A percentile compares a stretch with the other conserved stretches of the same genome.
These are phyloP conservation scores for Termitomyces sp. DNA, from an alignment of 768 basidiomycete species.

Conservation along the genomic window DNA sequence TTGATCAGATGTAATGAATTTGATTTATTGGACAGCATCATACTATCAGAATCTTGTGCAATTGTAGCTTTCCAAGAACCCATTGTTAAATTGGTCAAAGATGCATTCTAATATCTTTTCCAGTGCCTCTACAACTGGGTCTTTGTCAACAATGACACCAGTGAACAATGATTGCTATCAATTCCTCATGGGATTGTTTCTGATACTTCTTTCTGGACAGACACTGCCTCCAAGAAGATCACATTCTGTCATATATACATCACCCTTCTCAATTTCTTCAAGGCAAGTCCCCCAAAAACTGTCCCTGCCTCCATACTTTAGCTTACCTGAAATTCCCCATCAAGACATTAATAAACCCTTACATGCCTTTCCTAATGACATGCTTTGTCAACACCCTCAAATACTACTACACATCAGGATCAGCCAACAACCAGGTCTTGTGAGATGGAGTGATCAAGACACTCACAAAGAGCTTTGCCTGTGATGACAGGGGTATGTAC, in stretches of 20 bases:
- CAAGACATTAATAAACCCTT: conserved; percentile 86
- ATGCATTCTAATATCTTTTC: conserved; percentile 87
- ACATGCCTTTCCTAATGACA: conserved; percentile 74
- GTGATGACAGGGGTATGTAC: conserved; percentile 77
- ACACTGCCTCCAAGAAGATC: conserved; percentile 47
- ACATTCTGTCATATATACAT: conserved; percentile 76
- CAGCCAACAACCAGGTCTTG: conserved; percentile 37
- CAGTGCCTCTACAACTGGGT: conserved; percentile 95
- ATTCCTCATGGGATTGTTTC: conserved; percentile 2
- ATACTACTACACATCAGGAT: conserved; percentile 35
- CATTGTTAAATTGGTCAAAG: conserved; percentile 90
- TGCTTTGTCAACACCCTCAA: conserved; percentile 64
- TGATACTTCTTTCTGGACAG: conserved; percentile 15
- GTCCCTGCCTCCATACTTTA: not conserved
- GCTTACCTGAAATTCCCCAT: not conserved
- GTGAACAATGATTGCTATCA: conserved; percentile 28
- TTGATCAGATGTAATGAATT: conserved; percentile 10
- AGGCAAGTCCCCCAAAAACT: conserved; percentile 43
- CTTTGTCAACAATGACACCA: conserved; percentile 48
- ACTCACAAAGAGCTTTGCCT: conserved; percentile 64
- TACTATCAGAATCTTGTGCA: conserved; percentile 38
- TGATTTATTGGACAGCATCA: not conserved
- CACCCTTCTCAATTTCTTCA: conserved; percentile 84
- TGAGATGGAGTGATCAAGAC: conserved; percentile 65
- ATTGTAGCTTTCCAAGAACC: conserved; percentile 83